Evolutionary conservation across 1,284 basidiomycete species (phyloP), one percentile per base, ranked within the genome.

Genomic region (Trametes pubescens): DNA sequence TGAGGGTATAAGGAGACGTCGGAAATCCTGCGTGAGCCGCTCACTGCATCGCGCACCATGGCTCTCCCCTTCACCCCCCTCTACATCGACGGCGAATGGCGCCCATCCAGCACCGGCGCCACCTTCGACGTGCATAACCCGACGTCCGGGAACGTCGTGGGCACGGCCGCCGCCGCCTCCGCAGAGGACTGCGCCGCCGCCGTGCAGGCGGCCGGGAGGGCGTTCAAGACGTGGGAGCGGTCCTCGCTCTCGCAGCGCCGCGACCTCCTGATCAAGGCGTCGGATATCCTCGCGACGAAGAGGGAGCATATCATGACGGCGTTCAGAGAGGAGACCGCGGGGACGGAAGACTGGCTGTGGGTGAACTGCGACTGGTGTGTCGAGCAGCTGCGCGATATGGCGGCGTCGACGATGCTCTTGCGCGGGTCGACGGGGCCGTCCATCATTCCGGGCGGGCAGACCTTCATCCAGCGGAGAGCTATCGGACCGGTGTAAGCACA

Each of bases 211-310:
- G 84, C 85, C 0, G 74, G 73, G 2, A 73, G 73, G 4, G 85
- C 85, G 0, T 84, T 84, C 73, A 75, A 77, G 51, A 75, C 78
- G 18, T 86, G 86, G 85, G 81, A 84, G 58, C 67, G 76, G 13
- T 76, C 76, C 0, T 73, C 72, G 4, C 74, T 76, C 18, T 67
- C 68, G 22, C 69, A 76, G 48, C 77, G 81, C 46, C 79, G 81
- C n/a, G 76, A 79, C 24, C 78, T 86, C 16, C 76, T 86, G 58
- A 67, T 82, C 32, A 80, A 78, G 66, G 85, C 82, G 4, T 79
- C 81, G 1, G 80, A 81, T 11, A 71, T 85, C 13, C 58, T 82
- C 16, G 69, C 66, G 35, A 73, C 77, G 57, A 85, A 80, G 69
- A 75, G 75, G 59, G 67, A 73, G 26, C 77, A 77, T 53, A 70